Evolutionary conservation across 495 filamentous ascomycete genomes (phyloP).

Genomic region (Xylaria palmicola): DNA sequence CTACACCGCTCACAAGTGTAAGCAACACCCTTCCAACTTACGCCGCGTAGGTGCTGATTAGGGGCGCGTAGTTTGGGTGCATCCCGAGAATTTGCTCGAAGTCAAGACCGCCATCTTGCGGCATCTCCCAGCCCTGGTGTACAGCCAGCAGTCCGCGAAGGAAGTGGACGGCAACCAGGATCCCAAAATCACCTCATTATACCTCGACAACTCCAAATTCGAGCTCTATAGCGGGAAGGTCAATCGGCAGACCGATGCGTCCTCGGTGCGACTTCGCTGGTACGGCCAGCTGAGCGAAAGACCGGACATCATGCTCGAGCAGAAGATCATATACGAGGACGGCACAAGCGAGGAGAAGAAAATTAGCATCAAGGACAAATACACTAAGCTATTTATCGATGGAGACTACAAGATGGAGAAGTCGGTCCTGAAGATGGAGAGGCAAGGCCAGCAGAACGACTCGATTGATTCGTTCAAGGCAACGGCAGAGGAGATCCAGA

Average conservation of each 20-base stretch:
- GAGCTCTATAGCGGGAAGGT: slow-evolving; percentile 84
- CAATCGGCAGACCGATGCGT: slow-evolving; percentile 68
- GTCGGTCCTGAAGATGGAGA: slow-evolving; percentile 76
- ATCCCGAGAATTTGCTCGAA: slow-evolving; percentile 89
- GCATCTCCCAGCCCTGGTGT: slow-evolving; percentile 84
- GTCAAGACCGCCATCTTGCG: slow-evolving; percentile 93
- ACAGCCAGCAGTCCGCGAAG: slow-evolving; percentile 82
- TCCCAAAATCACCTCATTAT: slow-evolving; percentile 90
- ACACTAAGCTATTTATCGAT: slow-evolving; percentile 82
- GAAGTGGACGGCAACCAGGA: slow-evolving; percentile 74
- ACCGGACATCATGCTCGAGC: slow-evolving; percentile 80
- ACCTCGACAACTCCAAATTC: slow-evolving; percentile 89
- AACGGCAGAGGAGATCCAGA: slow-evolving; percentile 74
- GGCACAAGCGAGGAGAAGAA: slow-evolving; percentile 72
- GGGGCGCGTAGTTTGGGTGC: slow-evolving; percentile 73
- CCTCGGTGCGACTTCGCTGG: slow-evolving; percentile 87
- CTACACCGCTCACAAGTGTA: slow-evolving; percentile 91
- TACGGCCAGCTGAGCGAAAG: slow-evolving; percentile 78
- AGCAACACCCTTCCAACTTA: slow-evolving; percentile 6
- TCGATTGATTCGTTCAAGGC: slow-evolving; percentile 67
- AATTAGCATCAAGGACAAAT: slow-evolving; percentile 89
- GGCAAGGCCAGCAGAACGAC: slow-evolving; percentile 56
- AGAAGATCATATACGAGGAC: slow-evolving; percentile 78
- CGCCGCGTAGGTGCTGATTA: slow-evolving; percentile 16
- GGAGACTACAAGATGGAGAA: slow-evolving; percentile 93